Base-by-base conservation (phyloP, 768 basidiomycete species). In the Serendipita vermifera region DNA sequence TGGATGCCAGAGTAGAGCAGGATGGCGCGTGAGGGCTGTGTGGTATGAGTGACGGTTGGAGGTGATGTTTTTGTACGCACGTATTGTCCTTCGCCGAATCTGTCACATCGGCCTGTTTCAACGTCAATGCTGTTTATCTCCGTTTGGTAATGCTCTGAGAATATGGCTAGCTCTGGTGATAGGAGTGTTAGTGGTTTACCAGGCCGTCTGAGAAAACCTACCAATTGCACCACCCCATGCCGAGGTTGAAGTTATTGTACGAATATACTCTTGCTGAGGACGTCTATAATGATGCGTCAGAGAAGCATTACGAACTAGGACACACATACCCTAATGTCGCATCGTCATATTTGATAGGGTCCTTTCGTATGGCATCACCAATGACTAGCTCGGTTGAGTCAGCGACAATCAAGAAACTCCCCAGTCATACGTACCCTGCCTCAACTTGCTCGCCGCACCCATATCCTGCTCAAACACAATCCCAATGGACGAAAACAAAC, bases 211-310 rank as follows among this genome's bases (percentile, higher is more conserved):
- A 55, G 22, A 51, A 5, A 15, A 60, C 33, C n/a, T 15, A 69
- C 92, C 92, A 65, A 98, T 97, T 1, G 94, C 94, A 14, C 94
- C 94, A 51, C 94, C 94, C 94, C 94, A 98, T 1, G 85, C 79
- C 2, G 77, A 70, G 1, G 88, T 80, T 41, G 82, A 83, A 46
- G 81, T 72, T 60, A 98, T 98, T 3, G 85, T 86, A 3, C 73
- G 60, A 59, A 91, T 85, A 68, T 98, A 98, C 51, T 81, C 73
- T 31, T 79, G 77, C n/a, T 74, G 73, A 2, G 68, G 73, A 55
- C 64, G 83, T 63, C 72, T 89, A 67, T 66, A n/a, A n/a, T n/a
- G 72, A 74, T 75, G 38, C 48, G 55, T 38, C 20, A 51, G 58
- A 54, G 60, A 56, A 36, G n/a, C n/a, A n/a, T 5, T 41, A 11